phyloP scores from a whole-genome alignment of 225 moss, liverwort and hornwort genomes.

The Sphagnum contortum region DNA sequence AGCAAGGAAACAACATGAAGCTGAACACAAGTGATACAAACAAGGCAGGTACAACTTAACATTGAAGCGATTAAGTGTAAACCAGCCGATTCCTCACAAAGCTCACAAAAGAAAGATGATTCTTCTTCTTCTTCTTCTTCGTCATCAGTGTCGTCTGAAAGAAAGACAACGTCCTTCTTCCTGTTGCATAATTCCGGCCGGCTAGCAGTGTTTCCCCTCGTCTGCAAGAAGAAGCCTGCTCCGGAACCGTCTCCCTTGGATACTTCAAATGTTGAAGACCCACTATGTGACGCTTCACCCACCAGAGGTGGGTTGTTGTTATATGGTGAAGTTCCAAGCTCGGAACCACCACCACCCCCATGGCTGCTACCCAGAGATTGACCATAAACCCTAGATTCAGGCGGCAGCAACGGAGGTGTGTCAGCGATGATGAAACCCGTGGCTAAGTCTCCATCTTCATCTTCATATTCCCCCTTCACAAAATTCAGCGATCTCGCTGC shows the following conservation, averaged over 20 bases:
- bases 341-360: too few species aligned
- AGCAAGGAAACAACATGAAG: slow-evolving; percentile 26
- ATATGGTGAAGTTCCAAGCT: too few species aligned
- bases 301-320: too few species aligned
- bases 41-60: slow-evolving; percentile 43
- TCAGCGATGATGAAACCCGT: slow-evolving; percentile 49
- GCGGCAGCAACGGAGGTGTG: slow-evolving; percentile 10
- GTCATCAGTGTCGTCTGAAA: slow-evolving; percentile 19
- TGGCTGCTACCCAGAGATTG: too few species aligned
- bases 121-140: slow-evolving; percentile 10
- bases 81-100: slow-evolving; percentile 20
- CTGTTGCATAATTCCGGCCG: neutral
- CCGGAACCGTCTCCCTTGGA: too few species aligned
- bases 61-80: slow-evolving; percentile 19
- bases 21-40: slow-evolving; percentile 38
- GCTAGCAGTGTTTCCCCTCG: too few species aligned
- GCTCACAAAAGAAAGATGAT: slow-evolving; percentile 31
- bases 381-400: neutral
- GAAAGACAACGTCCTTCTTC: slow-evolving; percentile 6
- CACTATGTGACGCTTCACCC: too few species aligned
- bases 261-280: too few species aligned
- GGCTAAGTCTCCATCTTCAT: slow-evolving; percentile 53
- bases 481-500: slow-evolving; percentile 13
- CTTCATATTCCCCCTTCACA: slow-evolving; percentile 36
- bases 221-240: too few species aligned